Evolutionary conservation across 2,329 filamentous ascomycete species (phyloP), one percentile per base, ranked within the genome.

Genomic region (Nemania sp.): DNA sequence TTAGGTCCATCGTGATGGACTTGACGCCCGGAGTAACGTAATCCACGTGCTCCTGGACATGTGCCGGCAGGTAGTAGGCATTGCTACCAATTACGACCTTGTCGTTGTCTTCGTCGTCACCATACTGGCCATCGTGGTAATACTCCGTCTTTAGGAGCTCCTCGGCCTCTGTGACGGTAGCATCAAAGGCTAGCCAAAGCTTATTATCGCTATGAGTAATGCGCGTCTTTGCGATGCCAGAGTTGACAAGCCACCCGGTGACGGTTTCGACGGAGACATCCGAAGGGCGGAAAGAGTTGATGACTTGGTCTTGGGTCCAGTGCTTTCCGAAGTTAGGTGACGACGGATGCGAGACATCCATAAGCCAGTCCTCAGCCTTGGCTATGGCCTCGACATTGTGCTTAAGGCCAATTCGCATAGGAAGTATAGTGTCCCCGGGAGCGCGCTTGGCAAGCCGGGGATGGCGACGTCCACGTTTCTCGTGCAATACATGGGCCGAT

Each of bases 221-320:
- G 5, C 3, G 91, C 3, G 38, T 45, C 8, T 20, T 56, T 43
- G 53, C 32, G 27, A 58, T 58, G 24, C 55, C 55, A 1, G 38
- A 15, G 6, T 45, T 38, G 10, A 32, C 38, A 20, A 58, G 41
- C 55, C 55, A 58, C 18, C 26, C 24, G 15, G 38, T 45, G n/a
- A 58, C 55, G 8, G 38, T 18, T 47, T 58, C 38, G 8, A 58
- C 55, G 22, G 55, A 45, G 38, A 24, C 55, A 29, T 58, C 38
- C 24, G 38, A 20, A 45, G 55, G 38, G 15, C 41, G 55, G 26
- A 58, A 58, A 47, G 55, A 24, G 18, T 58, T 18, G 18, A 58
- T 47, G 24, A 58, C 55, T 32, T 47, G 38, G n/a, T 58, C 38
- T 11, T 45, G 41, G 26, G 24, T 58, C 55, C 55, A 58, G 15